Percentiles rank a stretch among this genome's conserved stretches.
These are phyloP conservation scores for Penicillium odoratum DNA, from an alignment of 495 filamentous ascomycete species.

Conservation along the genomic window DNA sequence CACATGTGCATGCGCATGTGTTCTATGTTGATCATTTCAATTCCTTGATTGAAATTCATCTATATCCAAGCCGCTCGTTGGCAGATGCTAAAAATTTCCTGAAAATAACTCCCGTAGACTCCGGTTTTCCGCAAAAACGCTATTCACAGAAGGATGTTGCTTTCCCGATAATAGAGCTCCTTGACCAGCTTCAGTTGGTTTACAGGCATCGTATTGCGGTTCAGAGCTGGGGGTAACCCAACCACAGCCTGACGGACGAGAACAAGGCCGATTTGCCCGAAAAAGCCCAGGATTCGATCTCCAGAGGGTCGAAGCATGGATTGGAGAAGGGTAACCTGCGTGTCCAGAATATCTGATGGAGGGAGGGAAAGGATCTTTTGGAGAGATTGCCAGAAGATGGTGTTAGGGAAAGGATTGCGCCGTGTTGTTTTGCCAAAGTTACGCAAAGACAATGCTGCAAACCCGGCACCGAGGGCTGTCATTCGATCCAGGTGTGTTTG, in stretches of 20 bases:
- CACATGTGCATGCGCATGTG: neutral
- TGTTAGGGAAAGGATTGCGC: slow-evolving; percentile 76
- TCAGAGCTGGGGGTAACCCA: slow-evolving; percentile 61
- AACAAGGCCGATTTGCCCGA: slow-evolving; percentile 67
- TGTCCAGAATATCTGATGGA: slow-evolving; percentile 62
- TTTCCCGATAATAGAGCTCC: slow-evolving; percentile 58
- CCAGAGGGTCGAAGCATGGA: slow-evolving; percentile 72
- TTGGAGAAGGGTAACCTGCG: slow-evolving; percentile 76
- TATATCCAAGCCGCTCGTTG: neutral
- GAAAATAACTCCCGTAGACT: neutral
- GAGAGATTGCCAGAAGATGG: slow-evolving; percentile 76
- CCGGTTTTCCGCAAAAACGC: neutral
- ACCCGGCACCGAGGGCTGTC: slow-evolving; percentile 83
- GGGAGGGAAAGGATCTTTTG: slow-evolving; percentile 73
- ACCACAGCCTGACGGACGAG: slow-evolving; percentile 65
- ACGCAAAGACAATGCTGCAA: slow-evolving; percentile 73
- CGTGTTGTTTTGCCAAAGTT: slow-evolving; percentile 68
- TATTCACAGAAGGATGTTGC: slow-evolving; percentile 51
- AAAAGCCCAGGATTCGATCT: slow-evolving; percentile 70
- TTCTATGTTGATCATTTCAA: neutral
- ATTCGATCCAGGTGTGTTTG: slow-evolving; percentile 76
- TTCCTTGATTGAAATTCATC: neutral
- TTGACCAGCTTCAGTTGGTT: slow-evolving; percentile 59
- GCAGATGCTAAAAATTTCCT: neutral
- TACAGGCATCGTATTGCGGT: slow-evolving; percentile 52